phyloP scores from a whole-genome alignment of 1,284 basidiomycete genomes.

The Ceratorhiza oryzae-sativae region DNA sequence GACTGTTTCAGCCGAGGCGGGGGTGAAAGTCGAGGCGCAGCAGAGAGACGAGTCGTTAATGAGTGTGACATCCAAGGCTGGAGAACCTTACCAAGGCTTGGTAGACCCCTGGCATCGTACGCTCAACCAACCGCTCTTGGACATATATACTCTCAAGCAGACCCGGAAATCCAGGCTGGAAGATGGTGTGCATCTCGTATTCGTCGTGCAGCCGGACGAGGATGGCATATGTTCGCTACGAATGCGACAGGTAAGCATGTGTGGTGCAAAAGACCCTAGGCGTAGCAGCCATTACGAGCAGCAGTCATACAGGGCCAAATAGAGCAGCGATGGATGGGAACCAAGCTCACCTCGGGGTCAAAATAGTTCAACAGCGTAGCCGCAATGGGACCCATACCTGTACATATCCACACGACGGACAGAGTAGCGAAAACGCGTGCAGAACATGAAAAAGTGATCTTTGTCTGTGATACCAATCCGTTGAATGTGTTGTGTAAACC shows the following conservation, averaged over 20 bases:
- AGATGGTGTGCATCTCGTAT: slow-evolving; percentile 90
- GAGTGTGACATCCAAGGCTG: too few species aligned
- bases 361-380: slow-evolving; percentile 95
- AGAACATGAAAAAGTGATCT: slow-evolving; percentile 93
- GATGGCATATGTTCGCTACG: slow-evolving; percentile 76
- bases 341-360: slow-evolving; percentile 68
- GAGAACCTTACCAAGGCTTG: slow-evolving; percentile 72
- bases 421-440: slow-evolving; percentile 87
- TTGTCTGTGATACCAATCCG: slow-evolving; percentile 64
- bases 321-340: too few species aligned
- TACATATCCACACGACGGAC: slow-evolving; percentile 92
- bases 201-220: slow-evolving; percentile 85
- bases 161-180: slow-evolving; percentile 94
- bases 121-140: slow-evolving; percentile 85
- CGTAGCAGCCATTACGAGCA: too few species aligned
- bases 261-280: background rate
- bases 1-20: slow-evolving; percentile 56
- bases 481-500: slow-evolving; percentile 42
- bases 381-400: slow-evolving; percentile 98
- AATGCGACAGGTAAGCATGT: background rate
- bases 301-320: too few species aligned
- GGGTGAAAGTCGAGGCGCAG: background rate
- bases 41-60: background rate
- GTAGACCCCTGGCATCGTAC: slow-evolving; percentile 89
- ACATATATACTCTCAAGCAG: slow-evolving; percentile 93